Conservation (phyloP, 352 stramenopile species). For the Globisporangium megalacanthum region DNA sequence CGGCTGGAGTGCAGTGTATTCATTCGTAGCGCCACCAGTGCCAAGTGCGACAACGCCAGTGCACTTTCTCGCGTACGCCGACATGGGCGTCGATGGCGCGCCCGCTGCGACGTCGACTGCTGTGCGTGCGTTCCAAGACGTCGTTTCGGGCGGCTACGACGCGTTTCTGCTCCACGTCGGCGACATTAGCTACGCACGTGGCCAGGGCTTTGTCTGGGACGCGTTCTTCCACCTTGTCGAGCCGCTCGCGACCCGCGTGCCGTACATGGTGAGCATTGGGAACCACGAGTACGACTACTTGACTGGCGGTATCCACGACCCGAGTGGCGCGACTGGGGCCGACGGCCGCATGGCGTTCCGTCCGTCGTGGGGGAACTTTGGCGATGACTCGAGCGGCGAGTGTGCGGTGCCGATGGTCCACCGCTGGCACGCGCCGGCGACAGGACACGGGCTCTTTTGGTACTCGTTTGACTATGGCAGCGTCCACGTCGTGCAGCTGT, state of each 20-base stretch:
- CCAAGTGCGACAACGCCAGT: conserved; percentile 10
- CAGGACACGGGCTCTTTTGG: conserved; percentile 69
- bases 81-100: conserved; percentile 45
- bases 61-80: conserved; percentile 64
- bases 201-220: conserved; percentile 62
- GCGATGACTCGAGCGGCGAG: conserved; percentile 50
- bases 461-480: conserved; percentile 85
- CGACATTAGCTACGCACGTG: conserved; percentile 60
- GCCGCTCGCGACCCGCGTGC: conserved; percentile 44
- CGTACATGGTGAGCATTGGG: conserved; percentile 53
- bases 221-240: conserved; percentile 61
- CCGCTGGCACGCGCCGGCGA: conserved; percentile 49
- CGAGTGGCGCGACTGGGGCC: conserved; percentile 21
- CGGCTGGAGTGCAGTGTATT: conserved; percentile 6
- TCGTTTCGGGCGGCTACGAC: conserved; percentile 9
- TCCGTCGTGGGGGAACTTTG: conserved; percentile 57
- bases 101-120: conserved; percentile 9
- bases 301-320: conserved; percentile 40
- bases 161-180: conserved; percentile 57
- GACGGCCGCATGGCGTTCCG: conserved; percentile 35
- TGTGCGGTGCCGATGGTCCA: conserved; percentile 58
- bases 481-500: conserved; percentile 88
- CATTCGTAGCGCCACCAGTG: conserved; percentile 1
- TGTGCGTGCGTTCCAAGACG: conserved; percentile 9
- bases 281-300: conserved; percentile 65